A percentile compares a stretch with the other conserved stretches of the same genome.
phyloP scores from a whole-genome alignment of 2,329 filamentous ascomycete genomes.

The Aureobasidium sp. region DNA sequence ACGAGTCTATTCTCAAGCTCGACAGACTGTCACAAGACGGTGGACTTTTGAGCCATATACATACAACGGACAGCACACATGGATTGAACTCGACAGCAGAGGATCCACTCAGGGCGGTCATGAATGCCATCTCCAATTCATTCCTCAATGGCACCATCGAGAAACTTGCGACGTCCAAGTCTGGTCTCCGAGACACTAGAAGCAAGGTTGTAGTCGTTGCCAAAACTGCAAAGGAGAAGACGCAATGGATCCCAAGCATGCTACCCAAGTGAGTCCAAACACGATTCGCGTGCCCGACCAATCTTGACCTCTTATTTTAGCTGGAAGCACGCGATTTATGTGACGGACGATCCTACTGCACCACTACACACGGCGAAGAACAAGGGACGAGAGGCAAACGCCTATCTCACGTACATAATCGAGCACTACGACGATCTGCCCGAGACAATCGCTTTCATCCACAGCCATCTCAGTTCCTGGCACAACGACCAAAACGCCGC shows the following conservation, averaged over 20 bases:
- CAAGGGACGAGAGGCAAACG: constrained; percentile 42
- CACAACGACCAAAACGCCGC: constrained; percentile 16
- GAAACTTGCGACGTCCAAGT: constrained; percentile 2
- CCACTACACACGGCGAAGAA: constrained; percentile 24
- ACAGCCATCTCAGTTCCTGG: constrained; percentile 23
- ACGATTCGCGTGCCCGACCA: background rate
- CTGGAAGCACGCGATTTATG: constrained; percentile 42
- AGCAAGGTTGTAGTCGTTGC: constrained; percentile 33
- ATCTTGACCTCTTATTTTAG: background rate
- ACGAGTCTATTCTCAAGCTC: background rate
- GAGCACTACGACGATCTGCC: constrained; percentile 37
- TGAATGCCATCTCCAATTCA: constrained; percentile 1
- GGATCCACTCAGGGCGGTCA: background rate
- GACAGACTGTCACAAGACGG: background rate
- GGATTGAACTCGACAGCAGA: background rate
- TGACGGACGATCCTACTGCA: constrained; percentile 29
- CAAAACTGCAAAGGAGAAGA: constrained; percentile 37
- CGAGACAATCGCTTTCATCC: constrained; percentile 24
- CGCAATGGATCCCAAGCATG: constrained; percentile 39
- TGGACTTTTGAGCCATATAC: background rate
- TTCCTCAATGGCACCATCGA: constrained; percentile 1
- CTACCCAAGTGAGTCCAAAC: constrained; percentile 36
- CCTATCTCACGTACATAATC: constrained; percentile 43
- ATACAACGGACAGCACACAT: background rate
- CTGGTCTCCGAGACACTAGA: constrained; percentile 1